A percentile compares a stretch with the other conserved stretches of the same genome.
These are phyloP conservation scores for Ramaria sp. DNA, from an alignment of 768 basidiomycete genomes.

Conservation along the genomic window DNA sequence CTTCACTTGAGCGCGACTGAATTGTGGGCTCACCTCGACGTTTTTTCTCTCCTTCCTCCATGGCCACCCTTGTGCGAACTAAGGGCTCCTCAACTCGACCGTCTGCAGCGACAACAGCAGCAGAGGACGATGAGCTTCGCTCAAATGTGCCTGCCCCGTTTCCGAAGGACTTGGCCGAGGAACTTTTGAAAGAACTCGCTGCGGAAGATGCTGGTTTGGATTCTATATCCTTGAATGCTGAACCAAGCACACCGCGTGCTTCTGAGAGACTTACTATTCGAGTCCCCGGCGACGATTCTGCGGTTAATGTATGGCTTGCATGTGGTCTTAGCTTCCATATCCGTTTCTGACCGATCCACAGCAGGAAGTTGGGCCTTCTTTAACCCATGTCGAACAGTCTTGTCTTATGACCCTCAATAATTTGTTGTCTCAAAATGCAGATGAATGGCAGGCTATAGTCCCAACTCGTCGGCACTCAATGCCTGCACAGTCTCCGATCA, in stretches of 20 bases:
- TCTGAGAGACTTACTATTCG: background rate
- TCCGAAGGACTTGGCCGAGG: background rate
- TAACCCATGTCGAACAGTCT: slow-evolving; percentile 59
- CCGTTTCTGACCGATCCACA: background rate
- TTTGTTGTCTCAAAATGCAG: slow-evolving; percentile 34
- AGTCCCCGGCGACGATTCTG: background rate
- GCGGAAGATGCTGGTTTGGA: background rate
- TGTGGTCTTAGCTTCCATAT: background rate
- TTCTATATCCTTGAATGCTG: background rate
- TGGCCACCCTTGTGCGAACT: background rate
- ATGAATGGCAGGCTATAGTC: slow-evolving; percentile 41
- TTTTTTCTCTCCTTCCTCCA: background rate
- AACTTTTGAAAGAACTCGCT: background rate
- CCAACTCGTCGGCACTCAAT: slow-evolving; percentile 53
- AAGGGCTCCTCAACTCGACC: background rate
- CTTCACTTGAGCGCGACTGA: background rate
- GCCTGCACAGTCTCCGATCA: slow-evolving; percentile 27
- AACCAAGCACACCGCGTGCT: background rate
- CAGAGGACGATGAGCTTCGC: background rate
- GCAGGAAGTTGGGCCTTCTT: slow-evolving; percentile 36
- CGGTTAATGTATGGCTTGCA: background rate
- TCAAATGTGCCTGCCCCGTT: background rate
- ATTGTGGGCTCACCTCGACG: background rate
- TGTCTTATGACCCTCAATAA: slow-evolving; percentile 66
- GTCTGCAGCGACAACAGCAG: background rate